Evolutionary conservation across 2,329 filamentous ascomycete species (phyloP).

Genomic region (Arthrobotrys iridis): DNA sequence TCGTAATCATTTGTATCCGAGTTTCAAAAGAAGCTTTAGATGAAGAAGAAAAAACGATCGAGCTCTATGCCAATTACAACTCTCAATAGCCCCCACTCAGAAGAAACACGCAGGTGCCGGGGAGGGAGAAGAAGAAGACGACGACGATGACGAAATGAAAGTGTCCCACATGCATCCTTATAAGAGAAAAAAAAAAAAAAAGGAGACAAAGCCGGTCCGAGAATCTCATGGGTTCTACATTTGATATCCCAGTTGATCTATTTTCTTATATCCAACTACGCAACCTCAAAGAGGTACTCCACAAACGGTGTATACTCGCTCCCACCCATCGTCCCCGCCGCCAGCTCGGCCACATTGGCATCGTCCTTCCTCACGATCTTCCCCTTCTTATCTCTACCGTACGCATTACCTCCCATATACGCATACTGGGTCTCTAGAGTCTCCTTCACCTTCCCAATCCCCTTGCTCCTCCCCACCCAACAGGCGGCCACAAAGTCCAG

Average conservation of each 20-base stretch:
- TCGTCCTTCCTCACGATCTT: constrained; percentile 86
- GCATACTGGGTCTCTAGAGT: constrained; percentile 85
- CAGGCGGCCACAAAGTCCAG: constrained; percentile 83
- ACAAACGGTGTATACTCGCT: constrained; percentile 94
- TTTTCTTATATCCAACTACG: neutral
- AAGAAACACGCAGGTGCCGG: neutral
- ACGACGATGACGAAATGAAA: constrained; percentile 28
- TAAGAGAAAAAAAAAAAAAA: neutral
- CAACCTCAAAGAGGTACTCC: constrained; percentile 92
- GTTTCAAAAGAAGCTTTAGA: too few relatives aligned
- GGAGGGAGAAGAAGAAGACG: neutral
- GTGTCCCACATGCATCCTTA: constrained; percentile 17
- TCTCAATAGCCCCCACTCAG: constrained; percentile 16
- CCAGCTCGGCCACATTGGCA: constrained; percentile 81
- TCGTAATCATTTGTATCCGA: neutral
- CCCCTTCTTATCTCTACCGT: constrained; percentile 92
- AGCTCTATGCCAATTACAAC: constrained; percentile 40
- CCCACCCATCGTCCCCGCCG: constrained; percentile 75
- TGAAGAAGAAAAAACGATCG: neutral
- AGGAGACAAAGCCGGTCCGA: neutral
- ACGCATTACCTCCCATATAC: constrained; percentile 92
- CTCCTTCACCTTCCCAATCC: constrained; percentile 75
- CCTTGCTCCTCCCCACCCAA: constrained; percentile 71
- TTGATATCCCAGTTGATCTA: neutral
- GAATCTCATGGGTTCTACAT: neutral